Conservation (phyloP, 106 monocot species). For the Vanilla planifolia region DNA sequence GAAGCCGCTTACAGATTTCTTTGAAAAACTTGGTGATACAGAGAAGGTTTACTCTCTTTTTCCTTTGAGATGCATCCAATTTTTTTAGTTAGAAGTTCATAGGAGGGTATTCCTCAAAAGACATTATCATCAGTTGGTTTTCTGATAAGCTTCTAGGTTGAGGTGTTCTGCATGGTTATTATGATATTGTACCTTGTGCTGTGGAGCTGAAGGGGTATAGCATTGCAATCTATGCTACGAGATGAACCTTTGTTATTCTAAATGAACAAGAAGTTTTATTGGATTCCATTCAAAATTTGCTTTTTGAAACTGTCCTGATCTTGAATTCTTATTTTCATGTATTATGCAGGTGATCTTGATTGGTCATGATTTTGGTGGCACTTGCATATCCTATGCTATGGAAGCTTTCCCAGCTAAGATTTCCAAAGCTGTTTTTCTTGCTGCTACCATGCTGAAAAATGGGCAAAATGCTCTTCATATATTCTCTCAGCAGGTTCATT, state of each 20-base stretch:
- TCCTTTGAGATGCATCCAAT: no score
- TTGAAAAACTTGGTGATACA: slow-evolving; percentile 56
- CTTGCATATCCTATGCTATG: slow-evolving; percentile 90
- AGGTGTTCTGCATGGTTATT: no score
- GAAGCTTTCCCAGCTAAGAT: slow-evolving; percentile 67
- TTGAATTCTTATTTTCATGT: background rate
- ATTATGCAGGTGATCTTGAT: slow-evolving; percentile 74
- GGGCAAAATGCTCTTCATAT: slow-evolving; percentile 77
- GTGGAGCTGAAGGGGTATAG: no score
- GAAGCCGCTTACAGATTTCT: slow-evolving; percentile 58
- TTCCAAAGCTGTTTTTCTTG: slow-evolving; percentile 75
- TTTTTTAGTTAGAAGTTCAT: no score
- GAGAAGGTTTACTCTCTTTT: slow-evolving; percentile 55
- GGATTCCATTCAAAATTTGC: background rate
- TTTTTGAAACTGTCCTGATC: background rate
- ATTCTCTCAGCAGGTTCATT: slow-evolving; percentile 37
- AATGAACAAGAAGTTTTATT: no score
- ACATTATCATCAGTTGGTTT: no score
- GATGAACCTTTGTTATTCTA: no score
- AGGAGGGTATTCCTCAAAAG: no score
- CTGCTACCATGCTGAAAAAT: slow-evolving; percentile 69
- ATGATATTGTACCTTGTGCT: no score
- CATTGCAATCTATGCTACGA: no score
- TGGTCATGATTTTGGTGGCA: slow-evolving; percentile 95
- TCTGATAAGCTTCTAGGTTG: no score